A percentile compares a stretch with the other conserved stretches of the same genome.
Evolutionary conservation across 495 filamentous ascomycete genomes (phyloP).

Genomic region (Daldinia caldariorum): DNA sequence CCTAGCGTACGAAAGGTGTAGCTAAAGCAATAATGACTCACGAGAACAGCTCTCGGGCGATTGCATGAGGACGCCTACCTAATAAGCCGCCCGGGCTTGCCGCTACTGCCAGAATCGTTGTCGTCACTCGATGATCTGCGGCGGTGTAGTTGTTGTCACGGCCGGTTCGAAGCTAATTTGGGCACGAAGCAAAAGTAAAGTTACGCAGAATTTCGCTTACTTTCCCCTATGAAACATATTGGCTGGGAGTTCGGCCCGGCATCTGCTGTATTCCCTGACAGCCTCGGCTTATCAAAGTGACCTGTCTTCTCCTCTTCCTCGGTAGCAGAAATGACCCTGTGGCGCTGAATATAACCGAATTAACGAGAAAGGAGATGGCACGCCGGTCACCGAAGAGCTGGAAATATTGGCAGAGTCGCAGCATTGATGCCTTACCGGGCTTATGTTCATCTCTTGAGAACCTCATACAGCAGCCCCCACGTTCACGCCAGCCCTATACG

Average conservation of each 20-base stretch:
- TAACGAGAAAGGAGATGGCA: background rate
- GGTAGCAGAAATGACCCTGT: conserved; percentile 1
- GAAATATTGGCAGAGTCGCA: conserved; percentile 15
- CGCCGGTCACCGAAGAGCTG: conserved; percentile 20
- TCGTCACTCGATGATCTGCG: conserved; percentile 1
- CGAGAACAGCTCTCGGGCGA: background rate
- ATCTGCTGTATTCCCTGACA: conserved; percentile 13
- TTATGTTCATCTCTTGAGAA: conserved; percentile 8
- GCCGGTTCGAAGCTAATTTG: background rate
- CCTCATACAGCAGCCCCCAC: conserved; percentile 14
- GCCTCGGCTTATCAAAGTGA: conserved; percentile 5
- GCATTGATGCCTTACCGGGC: conserved; percentile 19
- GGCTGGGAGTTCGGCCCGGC: background rate
- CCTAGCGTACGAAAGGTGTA: background rate
- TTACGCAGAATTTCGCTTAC: conserved; percentile 11
- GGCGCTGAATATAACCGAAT: conserved; percentile 2
- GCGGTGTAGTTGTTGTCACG: conserved; percentile 2
- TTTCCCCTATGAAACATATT: background rate
- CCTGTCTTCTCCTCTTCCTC: conserved; percentile 5
- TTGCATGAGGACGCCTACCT: background rate
- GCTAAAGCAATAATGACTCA: conserved; percentile 1
- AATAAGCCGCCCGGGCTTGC: background rate
- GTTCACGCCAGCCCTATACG: conserved; percentile 34
- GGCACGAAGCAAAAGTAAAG: background rate
- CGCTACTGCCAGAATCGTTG: background rate